Evolutionary conservation across 345 rosid species (phyloP), one percentile per base, ranked within the genome.

Genomic region (Conringia planisiliqua): DNA sequence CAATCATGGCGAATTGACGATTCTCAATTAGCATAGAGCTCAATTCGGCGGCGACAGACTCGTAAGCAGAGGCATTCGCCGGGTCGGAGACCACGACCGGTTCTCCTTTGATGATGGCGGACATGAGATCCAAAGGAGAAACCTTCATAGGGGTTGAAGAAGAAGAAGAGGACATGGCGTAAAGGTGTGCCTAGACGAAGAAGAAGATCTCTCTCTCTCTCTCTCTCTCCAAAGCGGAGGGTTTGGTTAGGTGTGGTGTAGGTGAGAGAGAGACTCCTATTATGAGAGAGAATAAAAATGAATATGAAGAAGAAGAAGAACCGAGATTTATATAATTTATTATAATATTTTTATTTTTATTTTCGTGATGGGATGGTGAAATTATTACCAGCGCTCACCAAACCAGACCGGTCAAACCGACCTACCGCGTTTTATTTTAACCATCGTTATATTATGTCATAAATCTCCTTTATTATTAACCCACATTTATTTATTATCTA

Each of bases 101-200:
- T n/a, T 86, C 86, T 10, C 96, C 94, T 72, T 71, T 86, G 71
- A 95, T 87, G 42, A 95, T 82, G 1, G 98, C 98, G 1, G 93
- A 57, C 89, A 95, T 83, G 26, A 95, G 85, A 83, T 92, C 98
- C 51, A 91, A 71, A 2, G 96, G 93, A 42, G 89, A 90, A 14
- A 84, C 74, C 33, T 84, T 86, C 62, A 86, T 68, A 0, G 83
- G 73, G 44, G 29, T 58, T 8, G 84, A 66, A 16, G 82, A 76
- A 12, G n/a, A 71, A 18, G 85, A 76, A 12, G 86, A 73, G 3
- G 74, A 60, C 75, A 73, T 73, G 65, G 57, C 60, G 46, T 14
- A n/a, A 16, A 7, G 62, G 4, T 40, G 70, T 42, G 52, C 40
- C 13, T 57, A 16, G 55, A 58, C 13, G 40, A 42, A 11, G 77